Evolutionary conservation across 1,284 basidiomycete species (phyloP).

Genomic region (Phenoliferia sp.): DNA sequence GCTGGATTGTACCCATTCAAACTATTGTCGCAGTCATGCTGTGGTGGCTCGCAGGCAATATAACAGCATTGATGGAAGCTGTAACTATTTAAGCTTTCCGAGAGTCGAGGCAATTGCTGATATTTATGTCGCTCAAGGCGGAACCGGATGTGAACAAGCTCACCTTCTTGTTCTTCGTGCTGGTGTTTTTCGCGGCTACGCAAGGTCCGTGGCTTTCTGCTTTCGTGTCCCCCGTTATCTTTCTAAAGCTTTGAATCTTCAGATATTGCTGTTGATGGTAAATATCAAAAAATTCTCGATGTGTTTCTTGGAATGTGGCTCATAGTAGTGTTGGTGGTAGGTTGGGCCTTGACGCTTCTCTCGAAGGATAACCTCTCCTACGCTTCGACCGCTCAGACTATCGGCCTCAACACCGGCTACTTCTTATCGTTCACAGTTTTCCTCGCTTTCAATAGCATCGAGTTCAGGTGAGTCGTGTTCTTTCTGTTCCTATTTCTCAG

Average conservation of each 20-base stretch:
- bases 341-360: constrained; percentile 95
- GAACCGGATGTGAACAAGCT: constrained; percentile 73
- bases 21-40: constrained; percentile 80
- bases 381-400: constrained; percentile 96
- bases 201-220: constrained; percentile 61
- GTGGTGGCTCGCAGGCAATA: constrained; percentile 77
- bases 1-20: constrained; percentile 99
- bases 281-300: no score
- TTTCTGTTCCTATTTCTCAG: background rate
- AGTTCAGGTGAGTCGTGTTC: constrained; percentile 70
- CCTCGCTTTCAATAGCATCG: constrained; percentile 89
- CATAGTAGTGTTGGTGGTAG: constrained; percentile 48
- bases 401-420: constrained; percentile 93
- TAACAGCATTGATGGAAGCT: constrained; percentile 72
- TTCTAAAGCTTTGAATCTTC: background rate
- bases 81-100: constrained; percentile 53
- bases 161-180: constrained; percentile 79
- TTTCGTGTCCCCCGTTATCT: background rate
- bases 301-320: no score
- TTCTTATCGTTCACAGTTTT: constrained; percentile 97
- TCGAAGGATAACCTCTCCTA: constrained; percentile 94
- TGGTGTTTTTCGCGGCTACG: constrained; percentile 93
- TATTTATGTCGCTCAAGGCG: constrained; percentile 53
- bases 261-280: constrained; percentile 98
- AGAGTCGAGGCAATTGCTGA: background rate